These are phyloP conservation scores for Penicillium canariense DNA, from an alignment of 495 filamentous ascomycete species.

Conservation along the genomic window DNA sequence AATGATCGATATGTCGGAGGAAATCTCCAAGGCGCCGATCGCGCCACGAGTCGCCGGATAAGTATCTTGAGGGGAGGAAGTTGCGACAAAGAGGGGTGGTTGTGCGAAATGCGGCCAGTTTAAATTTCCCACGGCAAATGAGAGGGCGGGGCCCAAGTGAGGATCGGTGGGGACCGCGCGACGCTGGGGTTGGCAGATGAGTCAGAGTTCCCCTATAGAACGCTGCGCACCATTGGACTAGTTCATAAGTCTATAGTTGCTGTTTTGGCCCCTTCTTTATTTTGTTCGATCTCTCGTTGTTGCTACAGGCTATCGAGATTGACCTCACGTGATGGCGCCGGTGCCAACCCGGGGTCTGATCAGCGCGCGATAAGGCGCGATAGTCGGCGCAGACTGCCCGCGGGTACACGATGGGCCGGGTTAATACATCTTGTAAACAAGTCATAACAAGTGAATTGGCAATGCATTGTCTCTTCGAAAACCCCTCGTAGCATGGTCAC, in stretches of 20 bases:
- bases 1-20: conserved; percentile 44
- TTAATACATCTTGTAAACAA: not conserved
- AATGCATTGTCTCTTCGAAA: conserved; percentile 18
- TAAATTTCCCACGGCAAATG: conserved; percentile 37
- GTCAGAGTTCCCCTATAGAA: conserved; percentile 1
- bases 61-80: conserved; percentile 44
- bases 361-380: conserved; percentile 7
- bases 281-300: not conserved
- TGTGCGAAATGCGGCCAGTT: conserved; percentile 37
- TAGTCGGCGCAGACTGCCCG: not conserved
- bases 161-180: conserved; percentile 28
- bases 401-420: not conserved
- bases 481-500: conserved; percentile 7
- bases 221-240: not conserved
- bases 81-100: conserved; percentile 31
- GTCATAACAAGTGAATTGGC: not conserved
- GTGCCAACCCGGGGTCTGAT: conserved; percentile 26
- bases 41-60: conserved; percentile 49
- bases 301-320: conserved; percentile 10
- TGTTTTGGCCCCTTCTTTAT: not conserved
- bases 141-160: conserved; percentile 28
- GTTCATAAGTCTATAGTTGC: not conserved
- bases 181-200: conserved; percentile 13
- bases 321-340: conserved; percentile 30
- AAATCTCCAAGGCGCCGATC: conserved; percentile 49